Evolutionary conservation across 2,329 filamentous ascomycete species (phyloP).

Genomic region (Hypoxylon sp.): DNA sequence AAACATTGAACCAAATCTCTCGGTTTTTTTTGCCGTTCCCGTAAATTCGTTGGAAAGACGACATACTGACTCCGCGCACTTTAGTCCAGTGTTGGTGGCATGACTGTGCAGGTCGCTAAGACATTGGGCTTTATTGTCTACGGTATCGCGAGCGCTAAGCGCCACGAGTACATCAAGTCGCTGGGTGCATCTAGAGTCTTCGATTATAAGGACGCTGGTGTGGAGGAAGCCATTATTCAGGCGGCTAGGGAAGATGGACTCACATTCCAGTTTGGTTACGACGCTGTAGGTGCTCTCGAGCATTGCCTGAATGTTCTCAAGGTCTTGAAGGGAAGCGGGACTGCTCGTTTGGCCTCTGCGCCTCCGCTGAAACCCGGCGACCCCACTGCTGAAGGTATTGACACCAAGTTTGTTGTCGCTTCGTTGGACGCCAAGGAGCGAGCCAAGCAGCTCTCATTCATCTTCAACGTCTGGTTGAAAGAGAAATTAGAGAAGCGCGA

Average conservation of each 20-base stretch:
- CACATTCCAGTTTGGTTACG: constrained; percentile 59
- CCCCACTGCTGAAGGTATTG: constrained; percentile 53
- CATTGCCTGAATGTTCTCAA: constrained; percentile 58
- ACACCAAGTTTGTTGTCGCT: constrained; percentile 58
- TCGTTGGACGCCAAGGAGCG: constrained; percentile 55
- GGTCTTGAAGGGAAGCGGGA: constrained; percentile 49
- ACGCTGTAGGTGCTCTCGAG: constrained; percentile 57
- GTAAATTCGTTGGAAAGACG: neutral
- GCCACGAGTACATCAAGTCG: constrained; percentile 55
- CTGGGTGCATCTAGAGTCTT: constrained; percentile 60
- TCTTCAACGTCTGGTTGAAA: constrained; percentile 58
- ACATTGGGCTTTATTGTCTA: constrained; percentile 60
- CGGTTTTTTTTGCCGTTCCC: too few species aligned
- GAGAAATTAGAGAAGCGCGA: constrained; percentile 53
- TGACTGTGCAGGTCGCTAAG: constrained; percentile 60
- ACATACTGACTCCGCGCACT: neutral
- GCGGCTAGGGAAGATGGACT: constrained; percentile 57
- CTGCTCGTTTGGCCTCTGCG: constrained; percentile 58
- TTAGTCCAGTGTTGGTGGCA: constrained; percentile 60
- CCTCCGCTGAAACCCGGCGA: constrained; percentile 54
- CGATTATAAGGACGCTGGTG: constrained; percentile 57
- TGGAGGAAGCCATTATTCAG: constrained; percentile 55
- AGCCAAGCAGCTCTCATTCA: constrained; percentile 58
- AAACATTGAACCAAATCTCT: too few species aligned
- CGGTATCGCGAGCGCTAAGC: constrained; percentile 57